Evolutionary conservation across 116 monocot genomes (phyloP).

Genomic region (Zostera marina): DNA sequence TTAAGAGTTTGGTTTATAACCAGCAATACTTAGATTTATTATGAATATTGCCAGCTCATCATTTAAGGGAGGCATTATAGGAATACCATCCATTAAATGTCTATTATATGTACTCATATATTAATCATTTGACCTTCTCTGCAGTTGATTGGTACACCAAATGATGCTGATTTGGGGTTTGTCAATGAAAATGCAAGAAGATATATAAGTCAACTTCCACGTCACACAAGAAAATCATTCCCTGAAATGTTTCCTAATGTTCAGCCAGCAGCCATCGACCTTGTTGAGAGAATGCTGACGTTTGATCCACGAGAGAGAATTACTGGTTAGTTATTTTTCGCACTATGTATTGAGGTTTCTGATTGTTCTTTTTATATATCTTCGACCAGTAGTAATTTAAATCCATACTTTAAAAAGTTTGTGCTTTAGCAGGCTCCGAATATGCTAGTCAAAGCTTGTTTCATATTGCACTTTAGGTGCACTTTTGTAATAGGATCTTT

Average conservation of each 20-base stretch:
- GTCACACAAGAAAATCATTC: slow-evolving; percentile 52
- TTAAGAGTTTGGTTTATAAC: no score
- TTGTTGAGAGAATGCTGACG: slow-evolving; percentile 82
- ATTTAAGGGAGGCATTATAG: no score
- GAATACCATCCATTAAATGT: no score
- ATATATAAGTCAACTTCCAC: slow-evolving; percentile 78
- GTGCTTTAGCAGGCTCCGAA: no score
- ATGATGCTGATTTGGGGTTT: slow-evolving; percentile 66
- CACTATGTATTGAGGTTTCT: not conserved
- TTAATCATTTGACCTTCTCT: not conserved
- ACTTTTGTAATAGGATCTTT: no score
- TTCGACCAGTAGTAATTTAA: no score
- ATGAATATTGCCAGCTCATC: no score
- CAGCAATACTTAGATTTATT: no score
- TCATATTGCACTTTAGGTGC: no score
- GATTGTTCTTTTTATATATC: not conserved
- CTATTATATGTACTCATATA: no score
- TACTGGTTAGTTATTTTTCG: slow-evolving; percentile 34
- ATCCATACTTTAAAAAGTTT: no score
- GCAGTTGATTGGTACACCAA: slow-evolving; percentile 92
- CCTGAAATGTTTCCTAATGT: slow-evolving; percentile 72
- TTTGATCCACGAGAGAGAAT: slow-evolving; percentile 87
- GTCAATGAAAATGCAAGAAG: slow-evolving; percentile 85
- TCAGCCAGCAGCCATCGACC: slow-evolving; percentile 68
- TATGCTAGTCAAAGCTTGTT: no score